Conservation (phyloP, 495 filamentous ascomycete species). For the Lepraria neglecta region DNA sequence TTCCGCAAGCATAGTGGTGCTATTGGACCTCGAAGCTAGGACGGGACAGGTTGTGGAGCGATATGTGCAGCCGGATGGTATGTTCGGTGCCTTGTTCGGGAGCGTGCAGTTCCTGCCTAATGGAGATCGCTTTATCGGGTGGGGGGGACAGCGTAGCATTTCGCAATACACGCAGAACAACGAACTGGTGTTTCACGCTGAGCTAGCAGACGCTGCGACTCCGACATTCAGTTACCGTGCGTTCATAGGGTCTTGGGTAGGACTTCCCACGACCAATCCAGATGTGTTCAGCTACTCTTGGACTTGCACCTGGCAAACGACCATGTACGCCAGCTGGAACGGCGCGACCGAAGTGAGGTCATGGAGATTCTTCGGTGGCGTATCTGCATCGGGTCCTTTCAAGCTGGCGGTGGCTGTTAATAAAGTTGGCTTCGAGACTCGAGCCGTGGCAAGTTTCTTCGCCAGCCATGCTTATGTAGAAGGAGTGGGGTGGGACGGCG, state of each 20-base stretch:
- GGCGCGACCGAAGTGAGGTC: slow-evolving; percentile 40
- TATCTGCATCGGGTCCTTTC: not conserved
- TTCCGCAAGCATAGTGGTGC: slow-evolving; percentile 5
- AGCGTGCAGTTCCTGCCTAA: slow-evolving; percentile 6
- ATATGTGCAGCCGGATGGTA: slow-evolving; percentile 6
- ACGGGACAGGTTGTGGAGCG: slow-evolving; percentile 8
- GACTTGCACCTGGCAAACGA: slow-evolving; percentile 31
- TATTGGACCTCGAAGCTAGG: slow-evolving; percentile 1
- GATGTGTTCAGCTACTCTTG: slow-evolving; percentile 42
- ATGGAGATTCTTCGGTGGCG: slow-evolving; percentile 39
- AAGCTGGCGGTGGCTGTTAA: not conserved
- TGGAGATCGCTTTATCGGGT: slow-evolving; percentile 16
- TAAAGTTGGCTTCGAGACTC: slow-evolving; percentile 14
- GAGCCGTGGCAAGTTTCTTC: not conserved
- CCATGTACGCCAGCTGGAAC: slow-evolving; percentile 46
- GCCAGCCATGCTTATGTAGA: slow-evolving; percentile 9
- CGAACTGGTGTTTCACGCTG: slow-evolving; percentile 5
- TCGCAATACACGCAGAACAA: slow-evolving; percentile 6
- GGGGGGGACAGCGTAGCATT: not conserved
- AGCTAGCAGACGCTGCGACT: not conserved
- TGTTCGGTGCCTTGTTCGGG: too few species aligned
- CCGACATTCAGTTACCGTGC: slow-evolving; percentile 28
- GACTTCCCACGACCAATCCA: slow-evolving; percentile 39
- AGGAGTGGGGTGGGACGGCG: slow-evolving; percentile 7
- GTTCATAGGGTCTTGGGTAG: slow-evolving; percentile 35